Conservation (phyloP, 257 asterid species). For the Salvia rosmarinus region DNA sequence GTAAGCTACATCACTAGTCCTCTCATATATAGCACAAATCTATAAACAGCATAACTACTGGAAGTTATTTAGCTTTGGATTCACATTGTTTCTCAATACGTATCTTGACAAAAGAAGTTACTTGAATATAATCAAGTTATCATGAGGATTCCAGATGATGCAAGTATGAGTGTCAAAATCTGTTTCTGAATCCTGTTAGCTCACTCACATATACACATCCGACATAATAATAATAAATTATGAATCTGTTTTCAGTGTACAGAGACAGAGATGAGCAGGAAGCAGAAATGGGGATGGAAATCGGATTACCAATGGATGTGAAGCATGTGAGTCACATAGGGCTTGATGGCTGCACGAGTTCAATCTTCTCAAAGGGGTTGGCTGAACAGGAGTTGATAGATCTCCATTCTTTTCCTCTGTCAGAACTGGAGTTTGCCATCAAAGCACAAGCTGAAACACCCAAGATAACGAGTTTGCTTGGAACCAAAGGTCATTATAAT, state of each 20-base stretch:
- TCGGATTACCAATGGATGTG: constrained; percentile 79
- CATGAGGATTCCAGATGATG: too few species aligned
- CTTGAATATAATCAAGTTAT: too few species aligned
- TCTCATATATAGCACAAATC: too few species aligned
- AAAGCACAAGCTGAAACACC: constrained; percentile 32
- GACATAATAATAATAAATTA: too few species aligned
- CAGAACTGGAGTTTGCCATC: constrained; percentile 35
- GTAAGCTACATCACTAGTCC: constrained; percentile 45
- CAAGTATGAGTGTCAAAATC: too few species aligned
- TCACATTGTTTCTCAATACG: neutral
- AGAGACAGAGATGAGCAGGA: constrained; percentile 72
- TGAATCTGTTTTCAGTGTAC: constrained; percentile 44
- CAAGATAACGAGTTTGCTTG: constrained; percentile 22
- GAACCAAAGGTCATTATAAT: constrained; percentile 21
- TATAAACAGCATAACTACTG: too few species aligned
- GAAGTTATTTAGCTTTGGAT: too few species aligned
- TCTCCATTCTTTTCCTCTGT: constrained; percentile 37
- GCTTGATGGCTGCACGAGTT: constrained; percentile 70
- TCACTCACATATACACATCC: too few species aligned
- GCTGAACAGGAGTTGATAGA: constrained; percentile 43
- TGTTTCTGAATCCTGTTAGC: neutral
- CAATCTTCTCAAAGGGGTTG: constrained; percentile 72
- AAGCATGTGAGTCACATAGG: constrained; percentile 94
- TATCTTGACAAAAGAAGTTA: too few species aligned
- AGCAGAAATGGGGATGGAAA: constrained; percentile 63